Evolutionary conservation across 1,139 yeast genomes (phyloP), one percentile per base, ranked within the genome.

Genomic region (Eremothecium cymbalariae): DNA sequence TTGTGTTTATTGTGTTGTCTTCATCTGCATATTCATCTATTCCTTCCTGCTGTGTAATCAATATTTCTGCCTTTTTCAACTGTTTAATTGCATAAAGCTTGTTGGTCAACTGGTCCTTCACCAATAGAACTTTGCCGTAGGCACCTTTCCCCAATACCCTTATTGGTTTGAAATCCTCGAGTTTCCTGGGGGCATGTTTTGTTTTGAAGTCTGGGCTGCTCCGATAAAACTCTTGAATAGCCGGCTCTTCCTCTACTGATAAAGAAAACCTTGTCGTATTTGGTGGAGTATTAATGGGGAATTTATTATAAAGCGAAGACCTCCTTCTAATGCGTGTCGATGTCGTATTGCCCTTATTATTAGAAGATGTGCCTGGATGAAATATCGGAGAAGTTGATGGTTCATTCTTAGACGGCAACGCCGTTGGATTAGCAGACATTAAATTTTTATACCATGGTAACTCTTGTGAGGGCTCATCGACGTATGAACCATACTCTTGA

Each of bases 111-210:
- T 57, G 59, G 51, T 84, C 88, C 37, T 77, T 70, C 1, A 86
- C 96, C 8, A 86, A 61, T 14, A 84, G 54, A 2, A 86, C 97
- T 54, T 84, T 85, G 4, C 97, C 96, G 50, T 84, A 86, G 1
- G 95, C 86, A 3, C 96, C 96, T 43, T 77, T 74, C 0, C 96
- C 96, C n/a, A 86, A 64, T 0, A 85, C 93, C 55, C 77, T 80
- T 8, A 86, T 60, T 2, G 83, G 82, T 44, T 72, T 77, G 50
- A 86, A 86, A 54, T 86, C 95, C 1, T 65, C 48, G 1, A 74
- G 65, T 44, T 51, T 62, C 44, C 58, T 46, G 12, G 43, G 37
- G 24, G 32, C 41, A 19, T 33, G 43, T 26, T 28, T 34, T 34
- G 36, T 32, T 9, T 36, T 36, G 31, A 37, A 35, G 33, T 42